These are phyloP conservation scores for Selaginella moellendorffii DNA, from an alignment of 75 land plant species.

Conservation along the genomic window DNA sequence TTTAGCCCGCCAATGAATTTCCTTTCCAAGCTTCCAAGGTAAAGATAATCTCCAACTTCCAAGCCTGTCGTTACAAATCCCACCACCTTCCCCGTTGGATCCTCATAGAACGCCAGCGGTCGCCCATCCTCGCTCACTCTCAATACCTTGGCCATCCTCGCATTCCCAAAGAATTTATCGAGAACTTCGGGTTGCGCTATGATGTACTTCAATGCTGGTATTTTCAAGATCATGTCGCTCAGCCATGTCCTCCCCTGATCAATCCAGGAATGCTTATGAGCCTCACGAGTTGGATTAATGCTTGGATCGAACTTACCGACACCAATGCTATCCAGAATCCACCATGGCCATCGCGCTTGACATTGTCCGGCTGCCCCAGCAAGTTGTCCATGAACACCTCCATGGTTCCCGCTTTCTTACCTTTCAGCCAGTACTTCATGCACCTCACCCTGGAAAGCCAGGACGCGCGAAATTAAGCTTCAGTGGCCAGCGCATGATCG, in stretches of 20 bases:
- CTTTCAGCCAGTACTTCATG: conserved; percentile 34
- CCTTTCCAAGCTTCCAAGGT: conserved; percentile 36
- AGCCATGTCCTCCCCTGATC: not conserved
- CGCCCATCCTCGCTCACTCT: conserved; percentile 43
- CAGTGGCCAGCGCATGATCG: not conserved
- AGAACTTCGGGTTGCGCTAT: not conserved
- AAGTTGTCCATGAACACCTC: conserved; percentile 41
- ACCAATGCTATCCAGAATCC: conserved; percentile 39
- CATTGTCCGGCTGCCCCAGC: conserved; percentile 65
- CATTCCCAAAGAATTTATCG: not conserved
- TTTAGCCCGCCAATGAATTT: conserved; percentile 39
- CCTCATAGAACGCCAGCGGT: conserved; percentile 26
- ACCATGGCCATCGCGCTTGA: conserved; percentile 35
- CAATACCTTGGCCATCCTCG: conserved; percentile 29
- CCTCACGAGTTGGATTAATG: not conserved
- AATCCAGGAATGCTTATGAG: not conserved
- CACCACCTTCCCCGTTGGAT: conserved; percentile 40
- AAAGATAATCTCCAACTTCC: conserved; percentile 38
- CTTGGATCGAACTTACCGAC: not conserved
- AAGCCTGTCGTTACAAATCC: conserved; percentile 45
- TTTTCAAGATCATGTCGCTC: no score
- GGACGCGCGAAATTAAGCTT: not conserved
- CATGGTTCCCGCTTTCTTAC: conserved; percentile 33
- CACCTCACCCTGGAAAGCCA: conserved; percentile 42
- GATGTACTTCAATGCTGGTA: not conserved